Evolutionary conservation across 2,329 filamentous ascomycete species (phyloP).

Genomic region (Monosporascus sp.): DNA sequence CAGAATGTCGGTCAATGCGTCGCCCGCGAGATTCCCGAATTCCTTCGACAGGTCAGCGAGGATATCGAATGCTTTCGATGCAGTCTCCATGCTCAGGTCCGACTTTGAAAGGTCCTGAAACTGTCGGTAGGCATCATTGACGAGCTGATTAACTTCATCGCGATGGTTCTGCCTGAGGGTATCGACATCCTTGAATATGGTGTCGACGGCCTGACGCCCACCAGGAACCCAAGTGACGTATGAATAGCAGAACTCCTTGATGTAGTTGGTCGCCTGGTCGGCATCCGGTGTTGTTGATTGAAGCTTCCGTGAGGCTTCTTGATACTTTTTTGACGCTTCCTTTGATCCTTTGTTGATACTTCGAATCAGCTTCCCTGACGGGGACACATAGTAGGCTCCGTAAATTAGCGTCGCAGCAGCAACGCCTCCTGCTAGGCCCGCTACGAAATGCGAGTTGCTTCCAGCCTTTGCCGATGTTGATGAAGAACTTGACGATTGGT

Average conservation of each 20-base stretch:
- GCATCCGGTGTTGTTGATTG: slow-evolving; percentile 59
- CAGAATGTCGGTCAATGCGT: slow-evolving; percentile 59
- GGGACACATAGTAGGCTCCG: slow-evolving; percentile 38
- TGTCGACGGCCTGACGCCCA: slow-evolving; percentile 61
- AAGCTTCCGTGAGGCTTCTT: slow-evolving; percentile 54
- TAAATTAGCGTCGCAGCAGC: slow-evolving; percentile 38
- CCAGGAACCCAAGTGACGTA: slow-evolving; percentile 71
- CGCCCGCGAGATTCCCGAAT: slow-evolving; percentile 56
- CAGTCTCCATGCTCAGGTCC: slow-evolving; percentile 58
- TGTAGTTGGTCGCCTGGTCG: slow-evolving; percentile 60
- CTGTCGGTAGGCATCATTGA: slow-evolving; percentile 62
- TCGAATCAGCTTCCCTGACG: slow-evolving; percentile 34
- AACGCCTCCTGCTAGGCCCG: slow-evolving; percentile 39
- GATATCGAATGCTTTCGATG: slow-evolving; percentile 55
- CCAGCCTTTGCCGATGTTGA: slow-evolving; percentile 17
- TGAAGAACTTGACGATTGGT: slow-evolving; percentile 33
- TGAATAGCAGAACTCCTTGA: slow-evolving; percentile 60
- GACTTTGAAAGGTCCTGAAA: slow-evolving; percentile 56
- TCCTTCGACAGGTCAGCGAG: slow-evolving; percentile 57
- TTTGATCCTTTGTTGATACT: slow-evolving; percentile 43
- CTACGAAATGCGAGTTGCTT: slow-evolving; percentile 28
- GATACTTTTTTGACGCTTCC: slow-evolving; percentile 56
- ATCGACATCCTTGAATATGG: slow-evolving; percentile 66
- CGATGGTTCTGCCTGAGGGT: slow-evolving; percentile 61
- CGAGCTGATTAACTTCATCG: slow-evolving; percentile 64